Conservation (phyloP, 805 yeast genomes). For the Wickerhamiella cacticola region DNA sequence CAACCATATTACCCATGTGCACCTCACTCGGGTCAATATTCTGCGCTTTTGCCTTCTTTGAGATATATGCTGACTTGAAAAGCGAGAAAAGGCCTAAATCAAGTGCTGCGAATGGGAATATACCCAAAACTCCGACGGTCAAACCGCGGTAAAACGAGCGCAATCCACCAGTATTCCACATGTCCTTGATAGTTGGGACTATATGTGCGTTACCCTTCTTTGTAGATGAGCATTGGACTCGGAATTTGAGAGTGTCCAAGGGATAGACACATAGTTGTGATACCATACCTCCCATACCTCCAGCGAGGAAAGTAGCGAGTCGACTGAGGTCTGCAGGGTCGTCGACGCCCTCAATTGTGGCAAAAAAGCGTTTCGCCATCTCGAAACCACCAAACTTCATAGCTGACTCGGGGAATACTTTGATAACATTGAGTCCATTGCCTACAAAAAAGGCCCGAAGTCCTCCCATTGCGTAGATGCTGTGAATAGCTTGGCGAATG, state of each 20-base stretch:
- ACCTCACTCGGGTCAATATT: constrained; percentile 53
- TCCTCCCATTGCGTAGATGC: constrained; percentile 83
- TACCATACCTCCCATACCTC: constrained; percentile 92
- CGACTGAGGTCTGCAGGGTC: constrained; percentile 62
- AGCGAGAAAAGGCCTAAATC: constrained; percentile 90
- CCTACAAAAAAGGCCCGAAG: constrained; percentile 82
- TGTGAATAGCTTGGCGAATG: constrained; percentile 62
- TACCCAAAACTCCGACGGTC: constrained; percentile 83
- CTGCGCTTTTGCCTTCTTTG: constrained; percentile 44
- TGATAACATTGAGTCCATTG: constrained; percentile 82
- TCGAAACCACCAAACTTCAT: constrained; percentile 96
- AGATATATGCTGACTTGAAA: constrained; percentile 62
- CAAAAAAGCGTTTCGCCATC: constrained; percentile 62
- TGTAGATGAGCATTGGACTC: constrained; percentile 78
- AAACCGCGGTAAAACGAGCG: constrained; percentile 76
- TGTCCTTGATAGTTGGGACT: constrained; percentile 54
- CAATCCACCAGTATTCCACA: constrained; percentile 72
- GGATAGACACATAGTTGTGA: constrained; percentile 93
- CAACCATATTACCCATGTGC: constrained; percentile 62
- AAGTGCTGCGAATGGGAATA: constrained; percentile 93
- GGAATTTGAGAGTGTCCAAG: constrained; percentile 83
- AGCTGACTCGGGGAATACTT: constrained; percentile 94
- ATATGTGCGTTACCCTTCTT: constrained; percentile 42
- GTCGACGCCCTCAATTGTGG: constrained; percentile 60
- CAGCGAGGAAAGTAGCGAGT: constrained; percentile 74